phyloP scores from a whole-genome alignment of 352 stramenopile genomes.

The Blastocystis sp. region DNA sequence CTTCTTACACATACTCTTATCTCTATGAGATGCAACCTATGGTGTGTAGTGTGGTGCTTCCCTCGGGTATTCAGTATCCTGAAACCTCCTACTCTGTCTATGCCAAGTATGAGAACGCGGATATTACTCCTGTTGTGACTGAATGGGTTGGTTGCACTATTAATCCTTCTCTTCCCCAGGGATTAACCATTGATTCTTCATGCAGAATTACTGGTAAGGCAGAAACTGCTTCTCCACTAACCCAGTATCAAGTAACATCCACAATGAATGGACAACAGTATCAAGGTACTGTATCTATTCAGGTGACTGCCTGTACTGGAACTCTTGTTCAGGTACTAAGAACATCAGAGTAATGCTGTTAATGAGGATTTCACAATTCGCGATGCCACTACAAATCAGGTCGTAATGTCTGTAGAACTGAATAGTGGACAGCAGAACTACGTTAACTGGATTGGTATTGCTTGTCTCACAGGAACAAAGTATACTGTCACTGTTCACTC shows the following conservation, averaged over 20 bases:
- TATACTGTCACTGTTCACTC: not conserved
- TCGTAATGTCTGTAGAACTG: not conserved
- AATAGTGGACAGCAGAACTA: conserved; percentile 6
- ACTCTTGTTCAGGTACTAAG: not conserved
- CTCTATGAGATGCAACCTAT: conserved; percentile 18
- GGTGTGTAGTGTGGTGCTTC: conserved; percentile 3
- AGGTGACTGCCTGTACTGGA: not conserved
- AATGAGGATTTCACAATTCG: conserved; percentile 29
- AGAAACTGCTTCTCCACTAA: not conserved
- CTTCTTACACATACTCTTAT: not conserved
- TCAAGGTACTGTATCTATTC: not conserved
- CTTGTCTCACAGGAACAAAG: not conserved
- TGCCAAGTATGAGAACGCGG: not conserved
- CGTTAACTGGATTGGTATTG: not conserved
- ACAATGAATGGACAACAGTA: not conserved
- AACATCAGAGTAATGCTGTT: not conserved
- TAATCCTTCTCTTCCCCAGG: not conserved
- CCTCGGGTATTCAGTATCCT: not conserved
- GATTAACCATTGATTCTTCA: not conserved
- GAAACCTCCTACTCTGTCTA: not conserved
- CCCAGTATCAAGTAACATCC: not conserved
- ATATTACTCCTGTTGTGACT: not conserved
- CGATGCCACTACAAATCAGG: not conserved
- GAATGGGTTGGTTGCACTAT: conserved; percentile 6
- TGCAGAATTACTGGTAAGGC: not conserved